A percentile compares a stretch with the other conserved stretches of the same genome.
phyloP scores from a whole-genome alignment of 1,139 yeast genomes.

The Protomyces lactucae-debilis region DNA sequence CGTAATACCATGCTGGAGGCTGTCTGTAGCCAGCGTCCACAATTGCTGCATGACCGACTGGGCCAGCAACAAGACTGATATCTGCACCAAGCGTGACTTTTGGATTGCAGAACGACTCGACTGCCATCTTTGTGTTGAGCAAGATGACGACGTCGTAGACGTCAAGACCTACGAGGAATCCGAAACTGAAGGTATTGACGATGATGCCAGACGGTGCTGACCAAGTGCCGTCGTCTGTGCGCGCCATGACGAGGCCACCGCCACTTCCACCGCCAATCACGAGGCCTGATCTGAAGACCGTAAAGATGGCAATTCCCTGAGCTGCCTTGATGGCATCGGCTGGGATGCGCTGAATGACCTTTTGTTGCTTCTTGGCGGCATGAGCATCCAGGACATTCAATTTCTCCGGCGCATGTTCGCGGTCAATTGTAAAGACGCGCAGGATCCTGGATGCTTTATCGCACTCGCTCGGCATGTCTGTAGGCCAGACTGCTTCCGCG shows the following conservation, averaged over 20 bases:
- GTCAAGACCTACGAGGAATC: constrained; percentile 19
- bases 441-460: constrained; percentile 23
- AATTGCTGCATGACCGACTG: constrained; percentile 11
- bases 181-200: constrained; percentile 22
- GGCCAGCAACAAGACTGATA: constrained; percentile 19
- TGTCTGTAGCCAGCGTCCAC: constrained; percentile 17
- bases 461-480: constrained; percentile 10
- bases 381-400: constrained; percentile 10
- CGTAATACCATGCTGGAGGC: constrained; percentile 22
- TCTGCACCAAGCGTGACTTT: constrained; percentile 22
- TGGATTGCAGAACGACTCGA: constrained; percentile 13
- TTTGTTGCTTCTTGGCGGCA: constrained; percentile 17
- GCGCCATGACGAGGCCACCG: constrained; percentile 16
- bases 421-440: constrained; percentile 20
- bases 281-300: constrained; percentile 25
- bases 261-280: constrained; percentile 18
- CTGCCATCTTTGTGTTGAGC: constrained; percentile 11
- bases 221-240: constrained; percentile 21
- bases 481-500: constrained; percentile 22
- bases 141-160: constrained; percentile 25
- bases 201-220: constrained; percentile 16
- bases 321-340: constrained; percentile 20
- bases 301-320: constrained; percentile 24
- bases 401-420: neutral
- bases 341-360: constrained; percentile 21